Base-by-base conservation (phyloP, 1,284 basidiomycete species). In the Cystobasidiaceae sp. region DNA sequence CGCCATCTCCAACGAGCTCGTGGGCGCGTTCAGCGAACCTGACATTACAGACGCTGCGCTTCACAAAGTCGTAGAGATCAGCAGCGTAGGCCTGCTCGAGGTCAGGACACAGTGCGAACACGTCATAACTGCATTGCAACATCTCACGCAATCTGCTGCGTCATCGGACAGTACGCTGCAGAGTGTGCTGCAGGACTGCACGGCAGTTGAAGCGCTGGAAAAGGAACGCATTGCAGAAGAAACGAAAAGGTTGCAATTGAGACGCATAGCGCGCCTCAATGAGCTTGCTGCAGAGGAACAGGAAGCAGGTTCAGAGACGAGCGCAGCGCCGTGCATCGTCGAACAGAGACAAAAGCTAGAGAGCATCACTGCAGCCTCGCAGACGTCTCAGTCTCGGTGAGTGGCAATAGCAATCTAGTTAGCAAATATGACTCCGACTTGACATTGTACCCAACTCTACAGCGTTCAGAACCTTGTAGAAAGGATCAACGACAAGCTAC, bases 1-100 rank as follows among this genome's bases (percentile, higher is more conserved):
- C 3, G 51, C 9, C 7, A 55, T 64, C 30, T 45, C 43, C 21
- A 64, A 64, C 21, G 61, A 64, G 52, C 61, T 64, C 3, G 27
- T 25, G 15, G 37, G 43, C n/a, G 61, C 61, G 13, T 64, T 64
- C 44, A 27, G 44, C 19, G 61, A 64, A 56, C 15, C 39, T 17
- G 28, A 25, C 2, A 64, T 64, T 17, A 56, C 51, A 19, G 61
- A 64, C 30, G 43, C 39, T 33, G 61, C 61, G 8, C 45, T 64
- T 17, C 21, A 34, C 2, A 25, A 43, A 55, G 61, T 64, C 7
- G 30, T 64, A 5, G 51, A 64, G 44, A 64, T 64, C 41, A 55
- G 51, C 33, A 46, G 51, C 23, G 25, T 32, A 4, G 61, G 61
- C 9, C 27, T 64, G 52, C 43, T 64, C 32, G 51, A 64, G 39